Evolutionary conservation across 2,329 filamentous ascomycete genomes (phyloP).

Genomic region (Lachnellula arida): DNA sequence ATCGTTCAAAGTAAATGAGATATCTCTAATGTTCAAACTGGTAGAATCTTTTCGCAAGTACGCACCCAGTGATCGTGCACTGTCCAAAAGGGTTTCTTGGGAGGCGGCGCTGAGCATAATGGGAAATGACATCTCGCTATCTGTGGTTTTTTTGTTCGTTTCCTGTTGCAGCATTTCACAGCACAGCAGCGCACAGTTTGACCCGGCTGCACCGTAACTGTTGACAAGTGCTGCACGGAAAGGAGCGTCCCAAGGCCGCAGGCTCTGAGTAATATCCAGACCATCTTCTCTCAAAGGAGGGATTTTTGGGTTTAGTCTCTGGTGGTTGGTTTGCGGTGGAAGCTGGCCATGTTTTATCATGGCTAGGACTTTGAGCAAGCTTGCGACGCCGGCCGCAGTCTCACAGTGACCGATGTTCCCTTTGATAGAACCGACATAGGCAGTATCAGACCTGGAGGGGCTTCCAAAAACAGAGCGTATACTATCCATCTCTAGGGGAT

Average conservation of each 20-base stretch:
- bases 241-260: too few species aligned
- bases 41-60: too few species aligned
- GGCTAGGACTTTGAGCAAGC: conserved; percentile 41
- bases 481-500: conserved; percentile 20
- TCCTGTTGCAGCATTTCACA: not conserved
- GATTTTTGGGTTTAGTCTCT: conserved; percentile 31
- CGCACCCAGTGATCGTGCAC: too few species aligned
- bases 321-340: conserved; percentile 25
- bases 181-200: too few species aligned
- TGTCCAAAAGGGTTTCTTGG: too few species aligned
- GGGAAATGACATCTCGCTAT: too few species aligned
- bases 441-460: not conserved
- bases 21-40: not conserved
- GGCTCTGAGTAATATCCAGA: not conserved
- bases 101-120: too few species aligned
- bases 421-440: conserved; percentile 30
- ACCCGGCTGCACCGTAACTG: too few species aligned
- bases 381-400: conserved; percentile 39
- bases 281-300: not conserved
- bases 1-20: too few species aligned
- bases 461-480: conserved; percentile 9
- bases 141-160: not conserved
- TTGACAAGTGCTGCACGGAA: too few species aligned
- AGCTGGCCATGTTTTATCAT: conserved; percentile 28
- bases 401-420: conserved; percentile 42